Evolutionary conservation across 2,329 filamentous ascomycete genomes (phyloP).

Genomic region (Colletotrichum cuscutae): DNA sequence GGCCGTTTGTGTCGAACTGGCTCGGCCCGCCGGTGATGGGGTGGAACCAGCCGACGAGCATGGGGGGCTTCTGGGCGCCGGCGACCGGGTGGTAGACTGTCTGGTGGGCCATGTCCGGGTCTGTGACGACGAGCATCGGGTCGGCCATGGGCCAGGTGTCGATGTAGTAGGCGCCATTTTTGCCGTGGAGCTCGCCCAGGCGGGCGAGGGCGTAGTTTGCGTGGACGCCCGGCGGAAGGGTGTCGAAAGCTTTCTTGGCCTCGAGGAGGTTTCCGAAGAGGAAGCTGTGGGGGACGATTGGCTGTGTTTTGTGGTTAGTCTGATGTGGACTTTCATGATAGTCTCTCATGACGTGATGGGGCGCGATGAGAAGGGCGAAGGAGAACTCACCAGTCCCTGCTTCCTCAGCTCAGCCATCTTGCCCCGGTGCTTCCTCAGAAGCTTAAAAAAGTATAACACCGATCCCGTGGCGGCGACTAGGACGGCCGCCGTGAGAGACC

Average conservation of each 20-base stretch:
- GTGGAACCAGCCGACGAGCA: constrained; percentile 43
- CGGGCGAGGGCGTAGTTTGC: constrained; percentile 15
- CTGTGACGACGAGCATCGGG: constrained; percentile 42
- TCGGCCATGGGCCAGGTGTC: constrained; percentile 42
- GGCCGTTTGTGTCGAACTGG: constrained; percentile 46
- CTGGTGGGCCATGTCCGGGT: constrained; percentile 44
- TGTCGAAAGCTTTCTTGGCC: constrained; percentile 40
- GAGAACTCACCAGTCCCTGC: constrained; percentile 11
- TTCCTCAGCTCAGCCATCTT: constrained; percentile 24
- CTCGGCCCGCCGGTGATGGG: constrained; percentile 44
- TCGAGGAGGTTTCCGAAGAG: constrained; percentile 44
- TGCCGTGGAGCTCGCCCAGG: constrained; percentile 36
- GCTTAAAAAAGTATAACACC: constrained; percentile 15
- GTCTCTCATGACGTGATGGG: too few species aligned
- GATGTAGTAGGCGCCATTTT: constrained; percentile 42
- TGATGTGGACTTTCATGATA: too few species aligned
- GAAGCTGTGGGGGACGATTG: constrained; percentile 41
- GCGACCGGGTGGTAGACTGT: constrained; percentile 40
- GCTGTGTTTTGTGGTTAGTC: constrained; percentile 34
- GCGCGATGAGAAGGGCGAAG: neutral
- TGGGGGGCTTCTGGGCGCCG: constrained; percentile 41
- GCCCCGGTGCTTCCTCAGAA: constrained; percentile 15
- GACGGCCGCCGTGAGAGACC: constrained; percentile 8
- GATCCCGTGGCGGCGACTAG: neutral
- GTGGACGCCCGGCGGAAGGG: constrained; percentile 24